Conservation (phyloP, 306 rosid genomes). For the Prunus armeniaca region DNA sequence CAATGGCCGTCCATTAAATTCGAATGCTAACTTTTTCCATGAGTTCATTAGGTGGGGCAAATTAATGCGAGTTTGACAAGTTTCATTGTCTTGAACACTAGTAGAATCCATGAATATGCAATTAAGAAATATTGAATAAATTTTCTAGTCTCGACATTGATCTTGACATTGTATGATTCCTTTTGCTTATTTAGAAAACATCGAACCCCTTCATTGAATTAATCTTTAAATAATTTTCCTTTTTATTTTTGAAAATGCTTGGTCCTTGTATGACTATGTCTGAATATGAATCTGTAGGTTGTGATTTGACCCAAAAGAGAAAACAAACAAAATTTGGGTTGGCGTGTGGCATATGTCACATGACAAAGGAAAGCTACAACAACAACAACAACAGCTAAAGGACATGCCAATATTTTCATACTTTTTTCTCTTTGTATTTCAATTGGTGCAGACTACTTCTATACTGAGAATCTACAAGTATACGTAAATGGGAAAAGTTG, state of each 20-base stretch:
- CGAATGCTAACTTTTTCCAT: neutral
- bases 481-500: neutral
- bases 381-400: neutral
- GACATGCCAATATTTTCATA: neutral
- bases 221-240: too few relatives aligned
- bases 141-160: neutral
- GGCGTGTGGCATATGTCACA: neutral
- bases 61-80: neutral
- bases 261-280: too few relatives aligned
- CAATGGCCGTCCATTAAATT: neutral
- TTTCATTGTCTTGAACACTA: neutral
- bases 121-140: neutral
- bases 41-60: slow-evolving; percentile 2
- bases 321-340: neutral
- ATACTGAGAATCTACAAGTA: neutral
- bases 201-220: too few relatives aligned
- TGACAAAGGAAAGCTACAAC: neutral
- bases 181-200: neutral
- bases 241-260: too few relatives aligned
- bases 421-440: neutral
- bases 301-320: neutral
- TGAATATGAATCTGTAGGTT: neutral
- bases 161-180: neutral
- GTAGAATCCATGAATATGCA: neutral
- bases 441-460: neutral